Conservation (phyloP, 768 basidiomycete genomes). For the Kwoniella dendrophila region DNA sequence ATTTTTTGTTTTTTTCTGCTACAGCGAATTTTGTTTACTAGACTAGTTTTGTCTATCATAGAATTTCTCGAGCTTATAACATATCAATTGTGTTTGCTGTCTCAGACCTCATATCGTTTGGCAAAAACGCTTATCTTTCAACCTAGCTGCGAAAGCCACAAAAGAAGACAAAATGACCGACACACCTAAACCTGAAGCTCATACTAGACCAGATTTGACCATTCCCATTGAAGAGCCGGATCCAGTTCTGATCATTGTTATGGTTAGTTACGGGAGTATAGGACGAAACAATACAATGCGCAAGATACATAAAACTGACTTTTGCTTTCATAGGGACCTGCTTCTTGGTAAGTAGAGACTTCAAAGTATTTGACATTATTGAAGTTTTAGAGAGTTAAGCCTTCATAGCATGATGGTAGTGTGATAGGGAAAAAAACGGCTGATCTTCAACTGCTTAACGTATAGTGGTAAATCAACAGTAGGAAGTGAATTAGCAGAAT, state of each 20-base stretch:
- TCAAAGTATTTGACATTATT: no score
- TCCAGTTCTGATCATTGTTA: slow-evolving; percentile 58
- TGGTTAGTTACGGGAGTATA: slow-evolving; percentile 47
- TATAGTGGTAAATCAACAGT: slow-evolving; percentile 58
- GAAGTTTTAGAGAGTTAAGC: no score
- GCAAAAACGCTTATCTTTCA: no score
- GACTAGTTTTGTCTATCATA: no score
- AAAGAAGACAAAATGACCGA: neutral
- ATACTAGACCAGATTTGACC: slow-evolving; percentile 40
- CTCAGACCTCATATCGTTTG: no score
- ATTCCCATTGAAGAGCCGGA: slow-evolving; percentile 42
- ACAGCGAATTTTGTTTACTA: no score
- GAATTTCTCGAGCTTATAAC: no score
- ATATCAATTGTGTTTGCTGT: no score
- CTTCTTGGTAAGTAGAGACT: slow-evolving; percentile 37
- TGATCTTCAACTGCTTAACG: no score
- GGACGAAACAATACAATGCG: slow-evolving; percentile 56
- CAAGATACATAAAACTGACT: neutral
- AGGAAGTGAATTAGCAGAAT: slow-evolving; percentile 65
- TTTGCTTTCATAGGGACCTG: slow-evolving; percentile 45
- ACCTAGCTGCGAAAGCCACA: neutral
- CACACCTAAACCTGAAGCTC: slow-evolving; percentile 1
- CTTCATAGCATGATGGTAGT: no score
- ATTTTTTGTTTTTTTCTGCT: no score
- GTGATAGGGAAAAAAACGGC: no score